These are phyloP conservation scores for Neurospora terricola DNA, from an alignment of 495 filamentous ascomycete species.

Conservation along the genomic window DNA sequence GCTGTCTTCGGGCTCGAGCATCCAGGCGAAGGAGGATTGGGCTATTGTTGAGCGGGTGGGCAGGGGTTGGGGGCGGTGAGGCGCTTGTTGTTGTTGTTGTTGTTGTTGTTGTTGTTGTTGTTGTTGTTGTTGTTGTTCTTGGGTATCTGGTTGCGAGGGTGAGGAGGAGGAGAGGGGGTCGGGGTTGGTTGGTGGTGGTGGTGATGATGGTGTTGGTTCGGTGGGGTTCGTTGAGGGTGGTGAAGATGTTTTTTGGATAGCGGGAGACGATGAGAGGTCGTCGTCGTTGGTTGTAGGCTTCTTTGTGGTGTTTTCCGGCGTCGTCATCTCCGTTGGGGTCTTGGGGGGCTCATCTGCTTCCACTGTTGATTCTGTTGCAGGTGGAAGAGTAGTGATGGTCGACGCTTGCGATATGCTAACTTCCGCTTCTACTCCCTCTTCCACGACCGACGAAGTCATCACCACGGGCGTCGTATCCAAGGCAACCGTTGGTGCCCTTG, in stretches of 20 bases:
- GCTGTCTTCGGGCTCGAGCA: conserved; percentile 56
- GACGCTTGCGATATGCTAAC: background rate
- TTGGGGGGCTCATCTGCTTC: background rate
- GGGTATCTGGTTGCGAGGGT: conserved; percentile 1
- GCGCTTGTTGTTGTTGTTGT: conserved; percentile 3
- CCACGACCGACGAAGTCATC: conserved; percentile 20
- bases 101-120: background rate
- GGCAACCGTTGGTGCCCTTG: conserved; percentile 19
- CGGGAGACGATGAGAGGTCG: background rate
- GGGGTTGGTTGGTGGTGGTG: background rate
- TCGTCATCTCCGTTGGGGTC: background rate
- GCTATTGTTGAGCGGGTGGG: conserved; percentile 59
- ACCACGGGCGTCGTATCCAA: conserved; percentile 24
- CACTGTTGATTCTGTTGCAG: conserved; percentile 1
- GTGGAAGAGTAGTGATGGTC: background rate
- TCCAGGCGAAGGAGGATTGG: conserved; percentile 89
- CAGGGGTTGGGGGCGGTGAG: conserved; percentile 24
- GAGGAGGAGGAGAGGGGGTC: background rate
- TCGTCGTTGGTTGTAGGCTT: background rate
- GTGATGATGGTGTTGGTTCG: background rate
- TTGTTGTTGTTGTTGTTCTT: background rate
- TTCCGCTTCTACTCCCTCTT: conserved; percentile 2
- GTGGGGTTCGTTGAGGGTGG: background rate
- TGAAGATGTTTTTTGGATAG: background rate
- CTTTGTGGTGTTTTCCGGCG: conserved; percentile 15